Percentiles rank a stretch among this genome's conserved stretches.
Conservation (phyloP, 768 basidiomycete genomes). For the Dentipellis fragilis region DNA sequence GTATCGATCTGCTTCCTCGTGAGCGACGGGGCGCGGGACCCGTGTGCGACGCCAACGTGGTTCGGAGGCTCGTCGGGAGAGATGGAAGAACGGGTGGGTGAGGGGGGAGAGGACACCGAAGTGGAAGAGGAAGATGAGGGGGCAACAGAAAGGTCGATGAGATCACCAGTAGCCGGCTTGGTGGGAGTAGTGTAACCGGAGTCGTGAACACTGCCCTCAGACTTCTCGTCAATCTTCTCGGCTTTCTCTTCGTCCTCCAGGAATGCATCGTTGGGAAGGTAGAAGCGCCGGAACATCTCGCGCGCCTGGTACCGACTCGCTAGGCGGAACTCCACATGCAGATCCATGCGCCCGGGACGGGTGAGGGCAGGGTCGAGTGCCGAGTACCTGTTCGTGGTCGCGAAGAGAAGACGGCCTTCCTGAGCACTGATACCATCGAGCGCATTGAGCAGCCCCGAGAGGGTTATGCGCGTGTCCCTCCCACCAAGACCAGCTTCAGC, state of each 20-base stretch:
- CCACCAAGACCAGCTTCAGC: not conserved
- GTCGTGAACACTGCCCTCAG: conserved; percentile 10
- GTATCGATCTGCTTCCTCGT: conserved; percentile 26
- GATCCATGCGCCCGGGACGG: conserved; percentile 73
- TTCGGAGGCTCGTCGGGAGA: not conserved
- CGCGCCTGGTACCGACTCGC: conserved; percentile 59
- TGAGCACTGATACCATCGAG: conserved; percentile 72
- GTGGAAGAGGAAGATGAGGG: not conserved
- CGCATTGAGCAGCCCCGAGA: conserved; percentile 71
- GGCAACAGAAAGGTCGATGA: conserved; percentile 1
- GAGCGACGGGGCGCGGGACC: conserved; percentile 25
- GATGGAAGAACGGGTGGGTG: not conserved
- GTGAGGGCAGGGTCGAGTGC: conserved; percentile 65
- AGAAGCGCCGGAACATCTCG: conserved; percentile 62
- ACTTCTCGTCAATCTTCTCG: conserved; percentile 16
- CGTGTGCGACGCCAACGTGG: conserved; percentile 6
- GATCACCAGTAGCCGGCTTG: not conserved
- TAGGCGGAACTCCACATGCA: conserved; percentile 69
- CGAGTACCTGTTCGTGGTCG: conserved; percentile 67
- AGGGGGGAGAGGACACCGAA: not conserved
- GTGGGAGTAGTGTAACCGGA: conserved; percentile 12
- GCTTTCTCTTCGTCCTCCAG: conserved; percentile 4
- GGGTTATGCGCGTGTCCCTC: conserved; percentile 33
- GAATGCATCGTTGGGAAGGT: conserved; percentile 31
- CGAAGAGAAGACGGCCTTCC: conserved; percentile 75